phyloP scores from a whole-genome alignment of 2,329 filamentous ascomycete genomes.

The Incumbomyces lentus region DNA sequence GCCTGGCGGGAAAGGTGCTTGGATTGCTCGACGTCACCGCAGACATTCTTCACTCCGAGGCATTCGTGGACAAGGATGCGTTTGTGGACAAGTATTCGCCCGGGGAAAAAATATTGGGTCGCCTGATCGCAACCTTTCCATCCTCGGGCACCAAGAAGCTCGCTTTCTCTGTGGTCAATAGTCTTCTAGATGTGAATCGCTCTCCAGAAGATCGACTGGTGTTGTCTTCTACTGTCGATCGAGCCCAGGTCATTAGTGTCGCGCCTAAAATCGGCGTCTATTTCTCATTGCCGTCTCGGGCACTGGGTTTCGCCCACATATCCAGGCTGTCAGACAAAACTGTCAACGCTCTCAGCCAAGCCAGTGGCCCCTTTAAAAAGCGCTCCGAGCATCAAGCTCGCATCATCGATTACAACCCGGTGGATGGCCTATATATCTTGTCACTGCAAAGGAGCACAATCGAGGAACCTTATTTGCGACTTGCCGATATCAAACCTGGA shows the following conservation, averaged over 20 bases:
- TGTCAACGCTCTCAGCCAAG: slow-evolving; percentile 68
- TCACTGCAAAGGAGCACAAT: slow-evolving; percentile 75
- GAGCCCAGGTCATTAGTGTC: slow-evolving; percentile 71
- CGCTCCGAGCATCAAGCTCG: slow-evolving; percentile 71
- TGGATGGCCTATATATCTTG: slow-evolving; percentile 77
- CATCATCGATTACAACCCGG: slow-evolving; percentile 72
- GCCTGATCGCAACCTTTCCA: slow-evolving; percentile 81
- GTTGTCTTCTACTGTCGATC: slow-evolving; percentile 59
- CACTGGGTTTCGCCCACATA: slow-evolving; percentile 84
- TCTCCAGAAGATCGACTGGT: slow-evolving; percentile 47
- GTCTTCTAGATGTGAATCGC: slow-evolving; percentile 57
- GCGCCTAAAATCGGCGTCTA: slow-evolving; percentile 74
- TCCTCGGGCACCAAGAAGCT: slow-evolving; percentile 69
- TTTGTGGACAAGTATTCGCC: slow-evolving; percentile 64
- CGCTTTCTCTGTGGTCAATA: slow-evolving; percentile 78
- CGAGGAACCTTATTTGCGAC: slow-evolving; percentile 78
- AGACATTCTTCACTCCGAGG: slow-evolving; percentile 79
- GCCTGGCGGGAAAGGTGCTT: slow-evolving; percentile 83
- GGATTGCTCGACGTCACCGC: slow-evolving; percentile 84
- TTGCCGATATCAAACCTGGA: slow-evolving; percentile 80
- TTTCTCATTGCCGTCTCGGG: slow-evolving; percentile 56
- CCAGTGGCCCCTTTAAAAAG: slow-evolving; percentile 65
- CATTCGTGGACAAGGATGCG: slow-evolving; percentile 55
- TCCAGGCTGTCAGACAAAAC: slow-evolving; percentile 85
- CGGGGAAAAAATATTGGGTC: slow-evolving; percentile 72